Evolutionary conservation across 139 green algal genomes (phyloP), one percentile per base, ranked within the genome.

Genomic region (Protoeuglena noctilucae): DNA sequence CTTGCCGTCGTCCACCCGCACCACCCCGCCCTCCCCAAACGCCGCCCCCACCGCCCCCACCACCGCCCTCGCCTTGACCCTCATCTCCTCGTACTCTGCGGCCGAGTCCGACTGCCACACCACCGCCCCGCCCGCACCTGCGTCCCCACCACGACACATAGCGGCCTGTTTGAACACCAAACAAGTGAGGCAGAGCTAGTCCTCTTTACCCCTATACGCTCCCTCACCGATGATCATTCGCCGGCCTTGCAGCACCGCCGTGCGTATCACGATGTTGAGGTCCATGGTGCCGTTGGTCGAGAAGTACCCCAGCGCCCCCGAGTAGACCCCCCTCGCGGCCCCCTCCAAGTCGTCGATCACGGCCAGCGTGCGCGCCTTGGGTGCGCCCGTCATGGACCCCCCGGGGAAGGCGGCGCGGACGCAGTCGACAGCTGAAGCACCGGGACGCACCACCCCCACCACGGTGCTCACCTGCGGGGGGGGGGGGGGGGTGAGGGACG

Each of bases 241-340:
- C n/a, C n/a, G n/a, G 23, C n/a, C 53, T 16, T 64, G 24, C 3
- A 93, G 54, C 5, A 95, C 71, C 0, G 82, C 88, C 3, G 82
- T 95, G 39, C 91, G 71, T 58, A 99, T 99, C 21, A 99, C 86
- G 45, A 99, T 93, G 76, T 99, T 99, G 7, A 98, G 68, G 66
- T 98, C 91, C 57, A 96, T 95, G 14, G 84, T 79, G 59, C 77
- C 75, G 65, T 87, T 89, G 21, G 91, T 41, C 2, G 64, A 77
- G 24, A 98, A 75, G 66, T 77, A 99, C 27, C 91, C 91, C 16
- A 99, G 57, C 47, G 61, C 66, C 16, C 91, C 91, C 14, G 80
- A 91, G 75, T 99, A 99, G 16, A 93, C 66, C 3, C 87, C 89
- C 0, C 91, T 58, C 0, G 91, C 53, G 1, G 53, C 59, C 19